Conservation (phyloP, 805 yeast species). For the Metschnikowia aberdeeniae region DNA sequence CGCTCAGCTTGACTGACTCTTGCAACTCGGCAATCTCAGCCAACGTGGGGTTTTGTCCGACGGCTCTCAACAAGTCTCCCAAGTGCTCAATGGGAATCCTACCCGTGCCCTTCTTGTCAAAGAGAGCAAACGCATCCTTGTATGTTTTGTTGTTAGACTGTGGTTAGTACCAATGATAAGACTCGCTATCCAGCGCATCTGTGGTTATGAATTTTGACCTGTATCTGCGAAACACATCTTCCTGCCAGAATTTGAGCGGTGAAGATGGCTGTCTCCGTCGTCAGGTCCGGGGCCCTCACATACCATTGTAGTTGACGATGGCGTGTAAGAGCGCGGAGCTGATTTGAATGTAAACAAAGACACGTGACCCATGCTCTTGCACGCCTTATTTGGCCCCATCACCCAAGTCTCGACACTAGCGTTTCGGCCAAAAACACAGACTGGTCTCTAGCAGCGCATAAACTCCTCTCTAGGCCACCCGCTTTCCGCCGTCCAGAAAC, state of each 20-base stretch:
- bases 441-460: no score
- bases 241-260: no score
- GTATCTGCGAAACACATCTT: no score
- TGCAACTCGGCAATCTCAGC: slow-evolving; percentile 66
- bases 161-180: slow-evolving; percentile 10
- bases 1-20: slow-evolving; percentile 38
- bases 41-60: slow-evolving; percentile 97
- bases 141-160: slow-evolving; percentile 41
- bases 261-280: background rate
- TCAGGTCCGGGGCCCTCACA: background rate
- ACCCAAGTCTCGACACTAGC: no score
- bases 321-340: slow-evolving; percentile 1
- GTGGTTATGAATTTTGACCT: no score
- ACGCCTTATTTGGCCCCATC: background rate
- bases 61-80: slow-evolving; percentile 93
- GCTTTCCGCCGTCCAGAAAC: no score
- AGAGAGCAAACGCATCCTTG: slow-evolving; percentile 94
- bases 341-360: slow-evolving; percentile 1
- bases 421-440: no score
- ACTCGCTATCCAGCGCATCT: background rate
- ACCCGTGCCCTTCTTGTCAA: slow-evolving; percentile 95
- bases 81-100: slow-evolving; percentile 76
- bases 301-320: slow-evolving; percentile 4
- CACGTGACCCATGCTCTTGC: slow-evolving; percentile 6
- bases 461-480: no score